phyloP scores from a whole-genome alignment of 495 filamentous ascomycete species.

The Penicillium malachiteum region DNA sequence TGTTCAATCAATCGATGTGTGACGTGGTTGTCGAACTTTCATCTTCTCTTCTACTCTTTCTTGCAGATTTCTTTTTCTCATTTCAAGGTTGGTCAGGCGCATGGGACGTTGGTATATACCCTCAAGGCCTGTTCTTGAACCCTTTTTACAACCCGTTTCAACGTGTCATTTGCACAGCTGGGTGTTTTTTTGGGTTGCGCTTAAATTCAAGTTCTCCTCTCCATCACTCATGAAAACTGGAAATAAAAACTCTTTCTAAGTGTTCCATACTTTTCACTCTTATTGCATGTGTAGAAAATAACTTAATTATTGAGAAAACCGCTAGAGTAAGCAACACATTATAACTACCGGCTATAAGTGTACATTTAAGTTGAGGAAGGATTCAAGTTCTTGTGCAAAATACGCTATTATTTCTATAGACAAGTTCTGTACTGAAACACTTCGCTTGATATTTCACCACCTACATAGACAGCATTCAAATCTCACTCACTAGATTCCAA shows the following conservation, averaged over 20 bases:
- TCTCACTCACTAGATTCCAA: no score
- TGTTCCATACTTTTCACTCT: no score
- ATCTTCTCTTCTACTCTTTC: background rate
- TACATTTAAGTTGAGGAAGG: no score
- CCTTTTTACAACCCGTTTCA: no score
- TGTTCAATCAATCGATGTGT: background rate
- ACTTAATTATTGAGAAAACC: no score
- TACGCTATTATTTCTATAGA: slow-evolving; percentile 5
- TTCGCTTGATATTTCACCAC: no score
- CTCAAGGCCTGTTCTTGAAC: background rate
- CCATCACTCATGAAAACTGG: no score
- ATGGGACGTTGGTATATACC: slow-evolving; percentile 14
- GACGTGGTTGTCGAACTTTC: background rate
- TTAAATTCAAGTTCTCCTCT: background rate
- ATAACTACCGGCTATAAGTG: no score
- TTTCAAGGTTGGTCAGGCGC: slow-evolving; percentile 10
- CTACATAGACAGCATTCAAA: no score
- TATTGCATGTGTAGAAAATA: no score
- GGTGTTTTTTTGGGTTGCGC: background rate
- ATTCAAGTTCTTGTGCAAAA: background rate
- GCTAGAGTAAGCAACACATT: no score
- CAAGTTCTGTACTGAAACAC: slow-evolving; percentile 1
- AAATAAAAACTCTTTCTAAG: no score
- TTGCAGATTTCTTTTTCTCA: slow-evolving; percentile 1
- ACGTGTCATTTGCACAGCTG: background rate